phyloP scores from a whole-genome alignment of 1,284 basidiomycete species.

The Leccinum proliferum region DNA sequence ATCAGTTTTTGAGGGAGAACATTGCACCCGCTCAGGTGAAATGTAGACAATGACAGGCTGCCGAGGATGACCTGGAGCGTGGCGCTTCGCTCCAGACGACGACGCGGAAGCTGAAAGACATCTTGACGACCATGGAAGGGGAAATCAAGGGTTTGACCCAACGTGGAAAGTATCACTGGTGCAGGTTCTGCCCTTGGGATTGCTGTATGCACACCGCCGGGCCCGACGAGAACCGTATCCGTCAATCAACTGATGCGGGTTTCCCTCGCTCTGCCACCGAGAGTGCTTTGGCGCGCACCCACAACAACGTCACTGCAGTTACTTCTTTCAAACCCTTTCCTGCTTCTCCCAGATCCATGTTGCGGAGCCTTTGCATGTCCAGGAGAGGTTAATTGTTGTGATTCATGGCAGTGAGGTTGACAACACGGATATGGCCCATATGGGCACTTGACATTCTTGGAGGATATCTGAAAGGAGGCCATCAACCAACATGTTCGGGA shows the following conservation, averaged over 20 bases:
- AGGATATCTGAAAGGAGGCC: no score
- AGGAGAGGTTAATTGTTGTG: no score
- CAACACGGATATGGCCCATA: no score
- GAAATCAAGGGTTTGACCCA: slow-evolving; percentile 31
- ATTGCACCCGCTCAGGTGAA: slow-evolving; percentile 45
- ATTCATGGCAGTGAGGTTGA: no score
- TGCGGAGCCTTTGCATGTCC: no score
- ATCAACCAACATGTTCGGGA: no score
- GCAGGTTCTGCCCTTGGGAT: slow-evolving; percentile 28
- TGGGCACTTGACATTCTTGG: no score
- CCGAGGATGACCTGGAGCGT: slow-evolving; percentile 43
- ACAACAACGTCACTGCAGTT: slow-evolving; percentile 88
- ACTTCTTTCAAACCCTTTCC: slow-evolving; percentile 78
- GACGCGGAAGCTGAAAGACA: slow-evolving; percentile 43
- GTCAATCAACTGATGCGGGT: slow-evolving; percentile 93
- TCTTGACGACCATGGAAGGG: slow-evolving; percentile 46
- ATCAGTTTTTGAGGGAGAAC: slow-evolving; percentile 62
- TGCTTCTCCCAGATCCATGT: slow-evolving; percentile 49
- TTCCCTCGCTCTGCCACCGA: slow-evolving; percentile 86
- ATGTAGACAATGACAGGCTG: slow-evolving; percentile 37
- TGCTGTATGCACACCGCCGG: slow-evolving; percentile 37
- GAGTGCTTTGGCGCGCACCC: slow-evolving; percentile 75
- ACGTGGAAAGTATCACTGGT: slow-evolving; percentile 20
- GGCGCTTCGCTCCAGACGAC: slow-evolving; percentile 38
- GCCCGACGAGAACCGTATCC: slow-evolving; percentile 73